Percentiles rank a stretch among this genome's conserved stretches.
Evolutionary conservation across 2,329 filamentous ascomycete species (phyloP).

Genomic region (Knufia petricola): DNA sequence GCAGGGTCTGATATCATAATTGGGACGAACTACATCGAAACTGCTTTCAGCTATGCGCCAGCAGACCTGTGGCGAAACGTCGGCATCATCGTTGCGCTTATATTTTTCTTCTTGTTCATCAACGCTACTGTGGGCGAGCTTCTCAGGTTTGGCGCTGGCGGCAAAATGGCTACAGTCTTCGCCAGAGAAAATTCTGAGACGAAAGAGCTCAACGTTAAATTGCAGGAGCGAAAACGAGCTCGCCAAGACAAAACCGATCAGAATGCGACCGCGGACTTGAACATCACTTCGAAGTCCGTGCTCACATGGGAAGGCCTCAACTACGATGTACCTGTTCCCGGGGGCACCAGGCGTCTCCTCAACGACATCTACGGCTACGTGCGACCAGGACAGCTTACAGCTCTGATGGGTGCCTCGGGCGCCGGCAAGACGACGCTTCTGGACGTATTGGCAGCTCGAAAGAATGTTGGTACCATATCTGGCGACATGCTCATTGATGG

Average conservation of each 20-base stretch:
- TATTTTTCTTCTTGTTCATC: conserved; percentile 28
- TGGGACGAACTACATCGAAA: conserved; percentile 59
- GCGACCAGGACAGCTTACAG: conserved; percentile 40
- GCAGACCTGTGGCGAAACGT: conserved; percentile 60
- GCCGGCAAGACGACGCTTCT: conserved; percentile 80
- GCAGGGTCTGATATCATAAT: conserved; percentile 55
- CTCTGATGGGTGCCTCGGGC: conserved; percentile 47
- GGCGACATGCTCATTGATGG: conserved; percentile 57
- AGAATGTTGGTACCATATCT: conserved; percentile 54
- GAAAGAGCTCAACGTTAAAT: conserved; percentile 28
- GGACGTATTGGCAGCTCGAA: conserved; percentile 60
- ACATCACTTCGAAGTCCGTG: conserved; percentile 46
- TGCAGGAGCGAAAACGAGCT: conserved; percentile 33
- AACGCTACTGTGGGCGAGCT: conserved; percentile 34
- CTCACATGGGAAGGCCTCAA: conserved; percentile 45
- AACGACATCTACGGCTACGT: conserved; percentile 42
- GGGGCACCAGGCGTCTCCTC: conserved; percentile 37
- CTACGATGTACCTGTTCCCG: conserved; percentile 41
- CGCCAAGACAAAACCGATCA: conserved; percentile 28
- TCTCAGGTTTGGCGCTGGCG: conserved; percentile 32
- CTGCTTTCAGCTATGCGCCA: conserved; percentile 57
- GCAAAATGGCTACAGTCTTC: conserved; percentile 34
- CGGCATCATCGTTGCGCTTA: conserved; percentile 31
- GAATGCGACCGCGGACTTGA: conserved; percentile 37
- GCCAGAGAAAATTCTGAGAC: conserved; percentile 32